Base-by-base conservation (phyloP, 2,329 filamentous ascomycete genomes). In the Paradendryphiella salina region DNA sequence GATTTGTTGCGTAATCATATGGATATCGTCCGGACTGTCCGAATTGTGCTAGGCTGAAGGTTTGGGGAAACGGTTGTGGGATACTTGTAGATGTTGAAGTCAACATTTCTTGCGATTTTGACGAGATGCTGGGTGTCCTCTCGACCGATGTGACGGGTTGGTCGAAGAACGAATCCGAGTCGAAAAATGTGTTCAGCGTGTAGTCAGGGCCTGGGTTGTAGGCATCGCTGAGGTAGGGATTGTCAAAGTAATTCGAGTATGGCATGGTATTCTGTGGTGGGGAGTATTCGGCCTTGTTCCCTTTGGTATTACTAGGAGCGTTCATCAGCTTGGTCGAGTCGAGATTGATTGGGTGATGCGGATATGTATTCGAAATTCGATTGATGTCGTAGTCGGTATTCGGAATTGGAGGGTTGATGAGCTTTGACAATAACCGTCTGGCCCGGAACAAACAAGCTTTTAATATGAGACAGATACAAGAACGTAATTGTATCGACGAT, bases 181-280 rank as follows among this genome's bases (percentile, higher is more conserved):
- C 62, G 51, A 73, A 60, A 50, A 66, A 69, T 23, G 60, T 50
- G 26, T 63, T 61, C 48, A 69, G 47, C 7, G 65, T 56, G 52
- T 64, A 57, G 44, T 70, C 57, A 15, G 65, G 59, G 18, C 47
- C 54, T 20, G 52, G 41, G 10, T 56, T 59, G 53, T 63, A 70
- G 6, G 50, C 48, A 49, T 67, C 63, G 33, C 51, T 49, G 31
- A 64, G 41, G 46, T 67, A 69, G 5, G 60, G 51, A 46, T 58
- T 63, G 45, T 68, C 65, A 46, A 64, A 50, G 26, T 52, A 49
- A 14, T 48, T 52, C 6, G 45, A 37, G 45, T 52, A 52, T 14
- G 50, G 44, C 50, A 52, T 52, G 38, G 20, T 35, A 13, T 52
- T 32, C 29, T 31, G 60, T 29, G 50, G 41, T 35, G 65, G 65